Evolutionary conservation across 441 rosid species (phyloP).

Genomic region (Erodium moschatum): DNA sequence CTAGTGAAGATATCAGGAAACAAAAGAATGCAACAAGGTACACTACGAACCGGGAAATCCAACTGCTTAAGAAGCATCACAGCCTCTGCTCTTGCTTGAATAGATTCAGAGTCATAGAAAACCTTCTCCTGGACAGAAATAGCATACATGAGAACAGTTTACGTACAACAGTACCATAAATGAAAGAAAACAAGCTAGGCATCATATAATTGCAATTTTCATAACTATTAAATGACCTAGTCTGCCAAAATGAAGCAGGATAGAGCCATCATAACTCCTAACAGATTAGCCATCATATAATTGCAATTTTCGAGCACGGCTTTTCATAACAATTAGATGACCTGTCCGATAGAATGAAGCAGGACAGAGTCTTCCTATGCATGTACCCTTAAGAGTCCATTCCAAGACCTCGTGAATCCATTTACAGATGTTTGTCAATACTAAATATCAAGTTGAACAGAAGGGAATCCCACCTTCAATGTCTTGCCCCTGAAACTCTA

Average conservation of each 20-base stretch:
- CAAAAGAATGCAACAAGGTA: constrained; percentile 11
- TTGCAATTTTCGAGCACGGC: too few relatives aligned
- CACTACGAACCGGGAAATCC: constrained; percentile 74
- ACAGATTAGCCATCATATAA: too few relatives aligned
- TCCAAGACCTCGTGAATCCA: constrained; percentile 5
- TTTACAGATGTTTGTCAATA: constrained; percentile 5
- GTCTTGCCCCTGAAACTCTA: background rate
- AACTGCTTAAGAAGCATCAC: constrained; percentile 89
- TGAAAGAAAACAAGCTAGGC: background rate
- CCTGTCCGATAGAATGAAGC: too few relatives aligned
- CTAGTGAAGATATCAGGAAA: background rate
- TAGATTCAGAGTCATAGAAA: constrained; percentile 87
- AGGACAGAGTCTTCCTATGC: background rate
- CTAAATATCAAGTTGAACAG: background rate
- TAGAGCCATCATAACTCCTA: too few relatives aligned
- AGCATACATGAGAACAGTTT: constrained; percentile 15
- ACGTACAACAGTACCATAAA: constrained; percentile 3
- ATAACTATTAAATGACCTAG: background rate
- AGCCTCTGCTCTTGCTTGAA: constrained; percentile 94
- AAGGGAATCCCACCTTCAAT: constrained; percentile 6
- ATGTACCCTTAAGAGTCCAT: background rate
- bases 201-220: background rate
- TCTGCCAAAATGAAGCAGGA: background rate
- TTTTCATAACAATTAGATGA: too few relatives aligned
- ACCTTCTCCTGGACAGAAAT: constrained; percentile 58